Evolutionary conservation across 2,329 filamentous ascomycete genomes (phyloP).

Genomic region (Penicillium oxalicum): DNA sequence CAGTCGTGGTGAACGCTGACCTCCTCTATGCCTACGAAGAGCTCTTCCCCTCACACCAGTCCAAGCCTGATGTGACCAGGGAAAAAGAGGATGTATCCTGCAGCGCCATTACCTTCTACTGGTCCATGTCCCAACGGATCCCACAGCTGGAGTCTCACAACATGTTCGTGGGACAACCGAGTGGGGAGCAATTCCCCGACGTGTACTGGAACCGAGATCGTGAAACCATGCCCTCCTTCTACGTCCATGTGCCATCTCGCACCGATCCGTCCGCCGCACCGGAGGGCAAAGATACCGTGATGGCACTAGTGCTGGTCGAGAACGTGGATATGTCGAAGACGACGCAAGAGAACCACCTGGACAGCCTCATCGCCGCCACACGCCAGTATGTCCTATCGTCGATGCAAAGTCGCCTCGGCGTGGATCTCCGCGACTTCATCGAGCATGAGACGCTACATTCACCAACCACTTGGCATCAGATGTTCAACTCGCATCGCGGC

Average conservation of each 20-base stretch:
- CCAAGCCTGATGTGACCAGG: neutral
- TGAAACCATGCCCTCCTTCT: neutral
- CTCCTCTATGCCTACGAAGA: slow-evolving; percentile 2
- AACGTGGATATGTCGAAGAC: neutral
- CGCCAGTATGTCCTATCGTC: neutral
- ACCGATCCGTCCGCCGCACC: neutral
- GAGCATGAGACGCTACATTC: slow-evolving; percentile 2
- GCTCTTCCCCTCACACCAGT: slow-evolving; percentile 1
- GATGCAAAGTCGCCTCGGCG: neutral
- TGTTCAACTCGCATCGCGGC: slow-evolving; percentile 4
- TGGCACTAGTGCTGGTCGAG: neutral
- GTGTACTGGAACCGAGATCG: neutral
- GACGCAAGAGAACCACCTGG: neutral
- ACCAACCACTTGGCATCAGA: slow-evolving; percentile 1
- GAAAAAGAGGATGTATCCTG: neutral
- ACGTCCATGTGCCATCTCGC: neutral
- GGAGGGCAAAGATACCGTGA: neutral
- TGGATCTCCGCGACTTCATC: neutral
- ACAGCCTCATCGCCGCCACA: neutral
- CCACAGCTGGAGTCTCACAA: slow-evolving; percentile 6
- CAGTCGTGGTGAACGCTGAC: slow-evolving; percentile 5
- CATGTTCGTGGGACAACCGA: slow-evolving; percentile 5
- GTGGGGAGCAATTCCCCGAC: neutral
- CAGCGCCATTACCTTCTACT: slow-evolving; percentile 6
- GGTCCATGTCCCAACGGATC: neutral